These are phyloP conservation scores for Cadophora gregata DNA, from an alignment of 2,329 filamentous ascomycete species.

Conservation along the genomic window DNA sequence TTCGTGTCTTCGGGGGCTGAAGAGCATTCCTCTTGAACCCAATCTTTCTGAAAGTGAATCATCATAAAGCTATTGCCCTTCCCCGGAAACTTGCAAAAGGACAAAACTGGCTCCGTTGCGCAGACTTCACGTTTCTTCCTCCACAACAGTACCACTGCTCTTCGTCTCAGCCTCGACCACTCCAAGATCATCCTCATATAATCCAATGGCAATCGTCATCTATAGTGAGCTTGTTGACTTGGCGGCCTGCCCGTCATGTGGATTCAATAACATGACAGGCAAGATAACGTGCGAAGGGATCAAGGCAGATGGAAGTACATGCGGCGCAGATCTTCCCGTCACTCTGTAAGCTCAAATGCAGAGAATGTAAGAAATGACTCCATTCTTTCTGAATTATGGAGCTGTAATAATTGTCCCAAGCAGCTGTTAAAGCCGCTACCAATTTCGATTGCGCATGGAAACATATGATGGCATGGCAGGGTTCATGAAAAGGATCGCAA, in stretches of 20 bases:
- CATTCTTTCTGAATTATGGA: not conserved
- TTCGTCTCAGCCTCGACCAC: slow-evolving; percentile 13
- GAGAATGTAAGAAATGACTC: no score
- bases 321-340: no score
- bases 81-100: not conserved
- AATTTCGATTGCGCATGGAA: slow-evolving; percentile 3
- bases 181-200: slow-evolving; percentile 7
- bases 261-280: slow-evolving; percentile 16
- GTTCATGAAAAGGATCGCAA: not conserved
- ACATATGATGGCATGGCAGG: not conserved
- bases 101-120: not conserved
- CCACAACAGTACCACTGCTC: slow-evolving; percentile 6
- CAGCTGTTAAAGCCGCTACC: not conserved
- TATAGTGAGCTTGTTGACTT: slow-evolving; percentile 13
- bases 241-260: slow-evolving; percentile 10
- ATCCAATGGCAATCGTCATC: slow-evolving; percentile 2
- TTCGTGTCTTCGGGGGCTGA: not conserved
- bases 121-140: slow-evolving; percentile 3
- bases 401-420: not conserved
- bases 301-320: no score
- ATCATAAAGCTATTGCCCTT: not conserved
- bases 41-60: not conserved
- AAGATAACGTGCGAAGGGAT: slow-evolving; percentile 12
- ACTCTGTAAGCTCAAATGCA: no score
- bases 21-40: not conserved